Base-by-base conservation (phyloP, 192 early-diverging fungal genomes). In the Coemansia sp. region DNA sequence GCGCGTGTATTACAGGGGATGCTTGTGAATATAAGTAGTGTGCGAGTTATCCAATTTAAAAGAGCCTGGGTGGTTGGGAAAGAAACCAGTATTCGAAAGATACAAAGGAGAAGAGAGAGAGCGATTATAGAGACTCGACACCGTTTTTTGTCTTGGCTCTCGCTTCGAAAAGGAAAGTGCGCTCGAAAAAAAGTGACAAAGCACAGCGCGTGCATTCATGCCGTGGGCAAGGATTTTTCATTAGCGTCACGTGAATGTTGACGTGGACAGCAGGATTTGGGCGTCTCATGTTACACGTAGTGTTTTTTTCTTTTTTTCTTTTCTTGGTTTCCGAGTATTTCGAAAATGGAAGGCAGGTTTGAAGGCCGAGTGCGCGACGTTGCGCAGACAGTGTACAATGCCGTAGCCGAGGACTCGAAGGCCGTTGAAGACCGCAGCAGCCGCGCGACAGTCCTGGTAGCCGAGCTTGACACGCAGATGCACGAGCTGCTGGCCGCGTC, bases 401-500 rank as follows among this genome's bases (percentile, higher is more conserved):
- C 75, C 1, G 34, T 71, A 21, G 53, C 38, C 56, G 71, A 66
- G 14, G 68, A 59, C 23, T 70, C 75, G 23, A 45, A 23, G 20
- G 69, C 73, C 45, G 56, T 69, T 12, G 75, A 77, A 60, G 36
- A 18, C 21, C 68, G 75, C 64, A 55, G 24, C 65, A 34, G 38
- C 18, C 45, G 60, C 36, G 39, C 75, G 30, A 46, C 48, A 16
- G 12, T 66, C 36, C 63, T 83, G 2, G 52, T 77, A 23, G 75
- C 75, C 4, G 80, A 83, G 59, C 80, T 83, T 26, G 75, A 83
- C 46, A 72, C 68, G 24, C 75, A 83, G 63, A 58, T 63, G 26
- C 62, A 63, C 26, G 72, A 70, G 63, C 66, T 83, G 26, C 61
- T 71, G 4, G 80, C 43, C 1, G 75, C 80, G 10, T 63, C 75